phyloP scores from a whole-genome alignment of 257 asterid genomes.

The Penstemon eatonii region DNA sequence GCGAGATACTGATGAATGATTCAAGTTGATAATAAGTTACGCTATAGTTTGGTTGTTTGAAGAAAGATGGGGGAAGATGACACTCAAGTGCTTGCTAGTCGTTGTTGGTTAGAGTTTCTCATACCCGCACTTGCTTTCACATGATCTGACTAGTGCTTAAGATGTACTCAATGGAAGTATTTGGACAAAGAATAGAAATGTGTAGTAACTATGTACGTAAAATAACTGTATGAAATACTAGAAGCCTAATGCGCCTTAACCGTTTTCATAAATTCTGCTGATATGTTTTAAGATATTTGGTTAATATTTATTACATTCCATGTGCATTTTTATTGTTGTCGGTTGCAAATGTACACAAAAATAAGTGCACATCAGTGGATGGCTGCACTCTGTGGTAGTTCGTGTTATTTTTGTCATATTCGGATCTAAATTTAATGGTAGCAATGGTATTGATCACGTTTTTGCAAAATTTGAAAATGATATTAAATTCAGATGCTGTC shows the following conservation, averaged over 20 bases:
- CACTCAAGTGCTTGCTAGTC: background rate
- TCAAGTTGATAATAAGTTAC: background rate
- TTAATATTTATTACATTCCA: background rate
- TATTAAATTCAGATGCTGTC: conserved; percentile 24
- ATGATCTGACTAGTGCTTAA: too few relatives aligned
- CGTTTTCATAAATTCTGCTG: background rate
- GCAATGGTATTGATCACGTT: background rate
- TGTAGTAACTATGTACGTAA: too few relatives aligned
- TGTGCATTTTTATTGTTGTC: background rate
- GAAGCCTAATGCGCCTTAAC: too few relatives aligned
- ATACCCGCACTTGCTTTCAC: too few relatives aligned
- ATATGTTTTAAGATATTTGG: background rate
- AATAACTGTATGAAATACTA: too few relatives aligned
- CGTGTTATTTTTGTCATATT: background rate
- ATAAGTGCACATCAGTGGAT: background rate
- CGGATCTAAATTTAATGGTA: background rate
- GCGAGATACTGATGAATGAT: background rate
- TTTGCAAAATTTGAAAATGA: conserved; percentile 8
- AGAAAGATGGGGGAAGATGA: background rate
- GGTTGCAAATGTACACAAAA: background rate
- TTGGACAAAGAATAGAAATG: too few relatives aligned
- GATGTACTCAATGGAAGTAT: too few relatives aligned
- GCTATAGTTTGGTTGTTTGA: background rate
- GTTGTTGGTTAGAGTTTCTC: too few relatives aligned
- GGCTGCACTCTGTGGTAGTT: background rate